Base-by-base conservation (phyloP, 1,139 yeast genomes). In the Groenewaldozyma sp. region DNA sequence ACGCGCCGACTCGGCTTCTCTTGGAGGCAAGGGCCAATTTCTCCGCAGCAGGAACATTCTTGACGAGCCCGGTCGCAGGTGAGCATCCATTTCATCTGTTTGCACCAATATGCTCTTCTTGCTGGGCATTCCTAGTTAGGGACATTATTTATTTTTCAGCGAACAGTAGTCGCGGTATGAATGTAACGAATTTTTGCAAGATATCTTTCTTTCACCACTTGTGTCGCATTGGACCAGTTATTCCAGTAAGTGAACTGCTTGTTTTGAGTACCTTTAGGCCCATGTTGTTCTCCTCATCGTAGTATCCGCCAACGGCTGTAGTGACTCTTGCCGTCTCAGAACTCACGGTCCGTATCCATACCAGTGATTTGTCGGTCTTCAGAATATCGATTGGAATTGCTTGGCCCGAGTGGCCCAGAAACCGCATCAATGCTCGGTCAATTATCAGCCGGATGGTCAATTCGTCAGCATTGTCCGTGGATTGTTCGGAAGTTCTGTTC, bases 1-100 rank as follows among this genome's bases (percentile, higher is more conserved):
- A 52, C 84, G 91, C 11, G 68, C 73, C 35, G 79, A 78, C 63
- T 77, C 82, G 54, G 80, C 78, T 31, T 79, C 79, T 73, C 79
- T 74, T 31, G 93, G 82, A 45, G 75, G 94, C 4, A 38, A 41
- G 7, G 45, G 53, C 32, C 35, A 42, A 33, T 51, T 51, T 31
- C 42, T 49, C 24, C 41, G 48, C 26, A 37, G 36, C 31, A 34
- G 39, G 21, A 38, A 35, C 22, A 37, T 45, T 3, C 19, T 45
- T 2, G 27, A 34, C 16, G 31, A 24, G 13, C 37, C 27, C n/a
- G 29, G 10, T 9, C 14, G 21, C 19, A 18, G 27, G 4, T 20
- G n/a, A 24, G 16, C n/a, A n/a, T n/a, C n/a, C n/a, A n/a, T n/a
- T n/a, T n/a, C n/a, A n/a, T n/a, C n/a, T n/a, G n/a, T n/a, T n/a